phyloP scores from a whole-genome alignment of 768 basidiomycete genomes.

The Tremella fuciformis region DNA sequence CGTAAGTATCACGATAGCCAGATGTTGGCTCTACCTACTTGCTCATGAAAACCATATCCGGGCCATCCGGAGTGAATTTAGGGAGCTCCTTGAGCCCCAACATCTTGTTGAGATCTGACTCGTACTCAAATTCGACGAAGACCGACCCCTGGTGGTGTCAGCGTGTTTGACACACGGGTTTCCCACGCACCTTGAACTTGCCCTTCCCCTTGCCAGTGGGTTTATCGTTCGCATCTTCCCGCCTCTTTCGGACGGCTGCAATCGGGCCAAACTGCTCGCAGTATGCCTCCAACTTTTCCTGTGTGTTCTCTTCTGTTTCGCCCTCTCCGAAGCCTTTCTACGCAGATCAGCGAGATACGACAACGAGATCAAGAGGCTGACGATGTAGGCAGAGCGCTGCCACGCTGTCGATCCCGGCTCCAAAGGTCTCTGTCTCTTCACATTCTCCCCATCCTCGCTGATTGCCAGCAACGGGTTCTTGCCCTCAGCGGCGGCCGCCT shows the following conservation, averaged over 20 bases:
- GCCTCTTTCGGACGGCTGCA: constrained; percentile 82
- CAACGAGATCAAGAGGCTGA: constrained; percentile 55
- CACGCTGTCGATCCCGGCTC: constrained; percentile 65
- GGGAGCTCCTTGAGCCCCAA: constrained; percentile 78
- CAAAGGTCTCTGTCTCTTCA: constrained; percentile 71
- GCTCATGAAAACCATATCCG: constrained; percentile 76
- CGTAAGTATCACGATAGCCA: neutral
- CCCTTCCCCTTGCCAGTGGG: constrained; percentile 57
- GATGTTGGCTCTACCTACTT: constrained; percentile 61
- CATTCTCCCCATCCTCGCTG: constrained; percentile 67
- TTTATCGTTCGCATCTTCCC: constrained; percentile 61
- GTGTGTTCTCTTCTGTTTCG: constrained; percentile 60
- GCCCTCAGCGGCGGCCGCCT: constrained; percentile 34
- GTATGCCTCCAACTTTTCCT: constrained; percentile 72
- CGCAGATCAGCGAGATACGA: constrained; percentile 2
- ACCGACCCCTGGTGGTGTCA: constrained; percentile 67
- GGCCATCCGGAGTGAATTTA: constrained; percentile 62
- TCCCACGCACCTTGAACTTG: constrained; percentile 67
- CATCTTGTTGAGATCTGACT: constrained; percentile 68
- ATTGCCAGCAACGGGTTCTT: constrained; percentile 64
- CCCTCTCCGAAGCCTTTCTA: constrained; percentile 88
- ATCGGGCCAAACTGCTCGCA: constrained; percentile 72
- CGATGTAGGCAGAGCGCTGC: constrained; percentile 82
- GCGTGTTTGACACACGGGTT: constrained; percentile 5
- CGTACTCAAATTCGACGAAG: constrained; percentile 83